Conservation (phyloP, 2,329 filamentous ascomycete genomes). For the Nectriaceae sp. region DNA sequence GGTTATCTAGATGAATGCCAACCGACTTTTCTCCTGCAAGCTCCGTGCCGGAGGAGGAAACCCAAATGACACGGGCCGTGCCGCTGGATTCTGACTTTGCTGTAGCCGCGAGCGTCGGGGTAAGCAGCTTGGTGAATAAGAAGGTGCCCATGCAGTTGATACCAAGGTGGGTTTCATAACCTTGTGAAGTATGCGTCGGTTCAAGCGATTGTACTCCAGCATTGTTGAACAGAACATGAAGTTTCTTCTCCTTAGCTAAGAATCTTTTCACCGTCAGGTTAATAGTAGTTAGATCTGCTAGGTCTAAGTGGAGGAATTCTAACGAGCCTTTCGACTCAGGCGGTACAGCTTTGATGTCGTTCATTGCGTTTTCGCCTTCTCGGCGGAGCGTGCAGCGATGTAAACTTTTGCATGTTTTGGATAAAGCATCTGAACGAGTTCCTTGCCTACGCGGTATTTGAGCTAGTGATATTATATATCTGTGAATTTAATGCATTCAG, state of each 20-base stretch:
- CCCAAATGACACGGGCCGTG: conserved; percentile 26
- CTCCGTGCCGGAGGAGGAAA: conserved; percentile 10
- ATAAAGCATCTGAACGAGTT: conserved; percentile 54
- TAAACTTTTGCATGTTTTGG: conserved; percentile 52
- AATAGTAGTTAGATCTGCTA: conserved; percentile 33
- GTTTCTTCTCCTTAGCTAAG: conserved; percentile 20
- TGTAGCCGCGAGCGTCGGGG: conserved; percentile 33
- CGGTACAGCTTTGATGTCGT: conserved; percentile 33
- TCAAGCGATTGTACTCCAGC: conserved; percentile 31
- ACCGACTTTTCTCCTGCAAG: conserved; percentile 8
- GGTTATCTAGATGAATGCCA: conserved; percentile 24
- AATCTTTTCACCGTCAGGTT: conserved; percentile 28
- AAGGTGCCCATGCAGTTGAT: conserved; percentile 40
- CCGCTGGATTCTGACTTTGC: conserved; percentile 26
- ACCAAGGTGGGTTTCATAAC: conserved; percentile 39
- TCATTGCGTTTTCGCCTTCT: conserved; percentile 43
- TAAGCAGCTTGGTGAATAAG: conserved; percentile 38
- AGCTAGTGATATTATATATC: conserved; percentile 43
- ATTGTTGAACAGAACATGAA: conserved; percentile 43
- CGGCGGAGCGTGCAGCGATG: conserved; percentile 46
- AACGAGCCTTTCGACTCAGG: conserved; percentile 38
- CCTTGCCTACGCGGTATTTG: conserved; percentile 44
- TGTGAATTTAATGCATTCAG: not conserved
- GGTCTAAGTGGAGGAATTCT: conserved; percentile 43
- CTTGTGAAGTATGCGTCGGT: conserved; percentile 12